These are phyloP conservation scores for Physocladia obscura DNA, from an alignment of 192 early-diverging fungal species.

Conservation along the genomic window DNA sequence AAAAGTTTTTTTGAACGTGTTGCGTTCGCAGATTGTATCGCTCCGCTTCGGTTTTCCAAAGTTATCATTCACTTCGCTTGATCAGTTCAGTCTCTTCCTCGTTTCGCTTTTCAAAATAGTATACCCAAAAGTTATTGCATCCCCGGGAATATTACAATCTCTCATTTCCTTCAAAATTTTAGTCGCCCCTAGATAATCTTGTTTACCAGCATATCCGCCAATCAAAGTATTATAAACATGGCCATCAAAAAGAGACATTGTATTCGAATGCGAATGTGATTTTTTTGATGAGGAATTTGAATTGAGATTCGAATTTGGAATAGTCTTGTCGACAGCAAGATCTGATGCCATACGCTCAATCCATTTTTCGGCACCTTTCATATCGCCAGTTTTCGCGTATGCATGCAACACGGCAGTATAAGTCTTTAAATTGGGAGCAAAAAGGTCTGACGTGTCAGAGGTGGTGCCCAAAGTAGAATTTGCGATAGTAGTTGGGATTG, in stretches of 20 bases:
- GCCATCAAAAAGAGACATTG: neutral
- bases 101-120: neutral
- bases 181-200: constrained; percentile 5
- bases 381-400: constrained; percentile 9
- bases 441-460: neutral
- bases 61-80: no score
- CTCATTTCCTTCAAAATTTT: constrained; percentile 1
- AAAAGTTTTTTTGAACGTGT: no score
- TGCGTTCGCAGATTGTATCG: no score
- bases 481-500: no score
- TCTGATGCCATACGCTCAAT: neutral
- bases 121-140: constrained; percentile 24
- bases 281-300: neutral
- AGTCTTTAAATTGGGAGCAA: constrained; percentile 12
- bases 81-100: no score
- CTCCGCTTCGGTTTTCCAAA: no score
- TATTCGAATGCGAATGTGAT: neutral
- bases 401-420: constrained; percentile 20
- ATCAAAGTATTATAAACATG: constrained; percentile 21
- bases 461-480: neutral
- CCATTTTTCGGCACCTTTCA: constrained; percentile 16
- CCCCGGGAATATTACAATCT: neutral
- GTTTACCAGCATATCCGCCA: constrained; percentile 7
- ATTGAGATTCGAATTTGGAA: neutral
- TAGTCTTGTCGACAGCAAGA: neutral